These are phyloP conservation scores for Hortiboletus flavorubellus DNA, from an alignment of 768 basidiomycete species.

Conservation along the genomic window DNA sequence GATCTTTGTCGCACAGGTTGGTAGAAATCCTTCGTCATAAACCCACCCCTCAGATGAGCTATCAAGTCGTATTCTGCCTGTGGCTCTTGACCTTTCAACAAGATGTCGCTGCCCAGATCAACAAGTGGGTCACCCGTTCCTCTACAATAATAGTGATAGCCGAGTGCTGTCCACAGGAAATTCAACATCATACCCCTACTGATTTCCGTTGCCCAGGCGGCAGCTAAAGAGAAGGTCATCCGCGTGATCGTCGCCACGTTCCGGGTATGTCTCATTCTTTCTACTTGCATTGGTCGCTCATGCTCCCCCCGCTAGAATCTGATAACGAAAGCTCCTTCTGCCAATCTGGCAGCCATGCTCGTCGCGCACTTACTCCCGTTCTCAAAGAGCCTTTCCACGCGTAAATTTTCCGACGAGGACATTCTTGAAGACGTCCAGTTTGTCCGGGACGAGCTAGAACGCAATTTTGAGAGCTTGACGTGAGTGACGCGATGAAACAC, in stretches of 20 bases:
- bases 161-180: constrained; percentile 48
- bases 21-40: constrained; percentile 79
- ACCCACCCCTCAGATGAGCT: constrained; percentile 90
- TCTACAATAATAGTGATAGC: neutral
- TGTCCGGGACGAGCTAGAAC: constrained; percentile 80
- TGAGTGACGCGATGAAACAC: constrained; percentile 35
- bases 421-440: constrained; percentile 89
- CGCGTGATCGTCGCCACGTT: constrained; percentile 92
- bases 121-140: constrained; percentile 55
- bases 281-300: constrained; percentile 3
- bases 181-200: constrained; percentile 87
- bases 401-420: constrained; percentile 96
- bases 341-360: constrained; percentile 92
- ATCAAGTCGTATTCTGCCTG: constrained; percentile 88
- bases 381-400: constrained; percentile 71
- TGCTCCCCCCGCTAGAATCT: constrained; percentile 58
- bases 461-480: constrained; percentile 88
- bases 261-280: constrained; percentile 45
- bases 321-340: constrained; percentile 78
- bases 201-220: constrained; percentile 78
- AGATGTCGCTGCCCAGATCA: constrained; percentile 79
- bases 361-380: constrained; percentile 85
- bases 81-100: constrained; percentile 94
- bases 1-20: constrained; percentile 46
- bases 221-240: constrained; percentile 96